Percentiles rank a stretch among this genome's conserved stretches.
These are phyloP conservation scores for Boletus rufocinnamomeus DNA, from an alignment of 768 basidiomycete species.

Conservation along the genomic window DNA sequence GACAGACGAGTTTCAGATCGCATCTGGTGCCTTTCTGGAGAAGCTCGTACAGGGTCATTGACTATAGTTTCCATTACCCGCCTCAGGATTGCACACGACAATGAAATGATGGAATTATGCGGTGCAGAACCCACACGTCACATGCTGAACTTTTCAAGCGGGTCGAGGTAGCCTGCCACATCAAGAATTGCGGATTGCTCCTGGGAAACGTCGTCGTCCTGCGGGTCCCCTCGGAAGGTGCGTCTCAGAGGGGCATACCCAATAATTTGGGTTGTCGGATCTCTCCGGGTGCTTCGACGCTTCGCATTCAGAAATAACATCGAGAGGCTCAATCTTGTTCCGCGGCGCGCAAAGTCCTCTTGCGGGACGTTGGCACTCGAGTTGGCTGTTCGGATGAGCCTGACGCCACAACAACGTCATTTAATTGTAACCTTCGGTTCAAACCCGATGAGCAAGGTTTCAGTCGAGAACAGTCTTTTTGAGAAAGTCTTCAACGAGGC, in stretches of 20 bases:
- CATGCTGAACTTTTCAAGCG: background rate
- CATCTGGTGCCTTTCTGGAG: slow-evolving; percentile 62
- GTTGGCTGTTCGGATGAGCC: background rate
- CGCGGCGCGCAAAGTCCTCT: too few relatives aligned
- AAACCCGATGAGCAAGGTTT: background rate
- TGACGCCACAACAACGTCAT: background rate
- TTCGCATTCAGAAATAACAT: background rate
- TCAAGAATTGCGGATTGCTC: background rate
- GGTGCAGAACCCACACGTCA: background rate
- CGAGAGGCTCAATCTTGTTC: background rate
- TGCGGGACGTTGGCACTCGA: background rate
- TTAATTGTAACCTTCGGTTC: background rate
- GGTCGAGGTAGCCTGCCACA: background rate
- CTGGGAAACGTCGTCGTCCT: background rate
- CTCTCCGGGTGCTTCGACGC: background rate
- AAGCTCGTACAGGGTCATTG: slow-evolving; percentile 46
- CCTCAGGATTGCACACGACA: background rate
- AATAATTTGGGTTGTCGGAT: background rate
- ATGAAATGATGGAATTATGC: background rate
- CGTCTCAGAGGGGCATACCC: background rate
- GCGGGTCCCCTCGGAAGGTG: background rate
- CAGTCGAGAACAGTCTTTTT: background rate
- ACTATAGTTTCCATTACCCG: slow-evolving; percentile 6
- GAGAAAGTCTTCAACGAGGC: background rate
- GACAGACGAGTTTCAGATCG: slow-evolving; percentile 77